Evolutionary conservation across 805 yeast species (phyloP).

Genomic region (Peterozyma xylosa): DNA sequence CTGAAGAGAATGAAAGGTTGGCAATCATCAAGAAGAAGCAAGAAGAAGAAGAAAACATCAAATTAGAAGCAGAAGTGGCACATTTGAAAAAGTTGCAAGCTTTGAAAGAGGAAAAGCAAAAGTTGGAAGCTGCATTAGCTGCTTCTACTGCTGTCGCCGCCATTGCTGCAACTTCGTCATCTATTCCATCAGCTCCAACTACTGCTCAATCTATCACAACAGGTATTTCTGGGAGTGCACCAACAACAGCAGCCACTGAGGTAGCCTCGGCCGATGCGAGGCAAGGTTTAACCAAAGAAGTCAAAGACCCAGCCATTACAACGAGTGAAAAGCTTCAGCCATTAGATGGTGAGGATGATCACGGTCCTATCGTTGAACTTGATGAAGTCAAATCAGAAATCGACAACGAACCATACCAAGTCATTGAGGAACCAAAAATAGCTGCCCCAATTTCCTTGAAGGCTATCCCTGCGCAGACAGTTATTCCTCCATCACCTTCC

Average conservation of each 20-base stretch:
- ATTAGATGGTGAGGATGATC: constrained; percentile 3
- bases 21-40: constrained; percentile 9
- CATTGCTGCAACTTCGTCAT: background rate
- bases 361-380: too few species aligned
- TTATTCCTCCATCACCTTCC: background rate
- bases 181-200: background rate
- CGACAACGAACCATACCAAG: constrained; percentile 9
- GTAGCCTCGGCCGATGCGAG: constrained; percentile 1
- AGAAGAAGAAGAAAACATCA: constrained; percentile 26
- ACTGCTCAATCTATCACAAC: background rate
- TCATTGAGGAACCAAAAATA: constrained; percentile 6
- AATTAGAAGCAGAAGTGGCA: constrained; percentile 30
- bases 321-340: constrained; percentile 2
- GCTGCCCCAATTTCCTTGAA: constrained; percentile 4
- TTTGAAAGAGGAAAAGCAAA: constrained; percentile 29
- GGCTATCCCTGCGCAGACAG: background rate
- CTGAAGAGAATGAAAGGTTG: constrained; percentile 10
- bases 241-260: constrained; percentile 6
- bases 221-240: constrained; percentile 10
- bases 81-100: constrained; percentile 31
- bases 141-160: constrained; percentile 17
- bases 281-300: background rate
- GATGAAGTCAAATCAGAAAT: background rate
- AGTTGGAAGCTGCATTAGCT: constrained; percentile 11
- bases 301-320: background rate